phyloP scores from a whole-genome alignment of 2,329 filamentous ascomycete species.

The Purpureocillium lavendulum region DNA sequence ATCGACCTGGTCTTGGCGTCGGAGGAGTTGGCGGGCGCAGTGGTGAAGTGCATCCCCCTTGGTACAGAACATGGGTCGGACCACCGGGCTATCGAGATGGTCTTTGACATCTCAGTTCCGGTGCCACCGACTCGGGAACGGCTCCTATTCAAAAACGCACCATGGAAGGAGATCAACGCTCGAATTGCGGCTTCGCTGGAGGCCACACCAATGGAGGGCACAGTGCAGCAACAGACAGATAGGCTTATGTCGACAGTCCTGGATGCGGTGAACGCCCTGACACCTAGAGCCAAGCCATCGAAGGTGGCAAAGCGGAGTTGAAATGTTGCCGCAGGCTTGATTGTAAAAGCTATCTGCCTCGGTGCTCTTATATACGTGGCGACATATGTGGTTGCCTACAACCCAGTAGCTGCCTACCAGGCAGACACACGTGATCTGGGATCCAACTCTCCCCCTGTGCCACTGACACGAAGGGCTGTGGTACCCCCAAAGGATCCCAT shows the following conservation, averaged over 20 bases:
- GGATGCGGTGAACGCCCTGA: conserved; percentile 9
- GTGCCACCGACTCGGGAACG: conserved; percentile 2
- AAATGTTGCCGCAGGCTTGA: too few species aligned
- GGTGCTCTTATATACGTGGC: too few species aligned
- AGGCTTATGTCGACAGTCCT: conserved; percentile 4
- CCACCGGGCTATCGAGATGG: conserved; percentile 2
- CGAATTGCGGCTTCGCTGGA: conserved; percentile 3
- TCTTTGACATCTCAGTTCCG: conserved; percentile 3
- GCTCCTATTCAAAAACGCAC: conserved; percentile 5
- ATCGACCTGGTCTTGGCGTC: conserved; percentile 16
- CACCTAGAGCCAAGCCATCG: conserved; percentile 14
- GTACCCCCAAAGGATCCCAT: too few species aligned
- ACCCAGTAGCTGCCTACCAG: too few species aligned
- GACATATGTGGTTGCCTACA: too few species aligned
- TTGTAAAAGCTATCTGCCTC: too few species aligned
- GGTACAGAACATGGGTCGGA: conserved; percentile 15
- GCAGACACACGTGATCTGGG: too few species aligned
- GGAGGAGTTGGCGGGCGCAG: conserved; percentile 8
- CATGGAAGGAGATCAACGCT: conserved; percentile 7
- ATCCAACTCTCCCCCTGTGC: too few species aligned
- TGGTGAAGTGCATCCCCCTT: conserved; percentile 9
- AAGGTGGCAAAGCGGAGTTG: conserved; percentile 18
- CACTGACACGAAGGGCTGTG: too few species aligned
- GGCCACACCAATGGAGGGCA: conserved; percentile 2
- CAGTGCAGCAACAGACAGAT: conserved; percentile 5